Evolutionary conservation across 441 rosid genomes (phyloP).

Genomic region (Populus trichocarpa): DNA sequence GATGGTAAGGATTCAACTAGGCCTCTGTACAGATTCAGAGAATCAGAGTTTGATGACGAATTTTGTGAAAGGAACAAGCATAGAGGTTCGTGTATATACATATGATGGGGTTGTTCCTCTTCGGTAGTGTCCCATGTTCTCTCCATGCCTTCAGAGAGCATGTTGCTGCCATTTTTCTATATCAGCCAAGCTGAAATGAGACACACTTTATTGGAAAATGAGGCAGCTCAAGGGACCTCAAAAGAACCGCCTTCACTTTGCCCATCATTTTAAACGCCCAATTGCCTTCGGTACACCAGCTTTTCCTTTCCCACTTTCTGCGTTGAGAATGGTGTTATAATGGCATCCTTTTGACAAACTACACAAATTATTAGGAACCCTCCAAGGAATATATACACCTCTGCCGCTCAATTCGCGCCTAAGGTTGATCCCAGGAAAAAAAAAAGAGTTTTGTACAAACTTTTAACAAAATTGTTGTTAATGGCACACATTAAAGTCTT

Average conservation of each 20-base stretch:
- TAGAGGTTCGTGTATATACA: background rate
- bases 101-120: background rate
- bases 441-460: background rate
- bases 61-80: background rate
- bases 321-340: background rate
- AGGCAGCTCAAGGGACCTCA: background rate
- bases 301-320: background rate
- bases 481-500: too few relatives aligned
- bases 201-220: background rate
- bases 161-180: background rate
- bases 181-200: background rate
- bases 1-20: background rate
- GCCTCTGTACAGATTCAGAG: background rate
- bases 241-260: slow-evolving; percentile 19
- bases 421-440: background rate
- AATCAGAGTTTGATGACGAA: background rate
- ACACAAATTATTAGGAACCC: background rate
- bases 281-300: slow-evolving; percentile 7
- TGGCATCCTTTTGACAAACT: background rate
- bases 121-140: background rate
- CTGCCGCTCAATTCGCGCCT: background rate
- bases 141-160: background rate
- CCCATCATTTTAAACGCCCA: slow-evolving; percentile 7
- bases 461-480: too few relatives aligned
- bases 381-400: background rate